Evolutionary conservation across 2,329 filamentous ascomycete species (phyloP), one percentile per base, ranked within the genome.

Genomic region (Fulvia fulva): DNA sequence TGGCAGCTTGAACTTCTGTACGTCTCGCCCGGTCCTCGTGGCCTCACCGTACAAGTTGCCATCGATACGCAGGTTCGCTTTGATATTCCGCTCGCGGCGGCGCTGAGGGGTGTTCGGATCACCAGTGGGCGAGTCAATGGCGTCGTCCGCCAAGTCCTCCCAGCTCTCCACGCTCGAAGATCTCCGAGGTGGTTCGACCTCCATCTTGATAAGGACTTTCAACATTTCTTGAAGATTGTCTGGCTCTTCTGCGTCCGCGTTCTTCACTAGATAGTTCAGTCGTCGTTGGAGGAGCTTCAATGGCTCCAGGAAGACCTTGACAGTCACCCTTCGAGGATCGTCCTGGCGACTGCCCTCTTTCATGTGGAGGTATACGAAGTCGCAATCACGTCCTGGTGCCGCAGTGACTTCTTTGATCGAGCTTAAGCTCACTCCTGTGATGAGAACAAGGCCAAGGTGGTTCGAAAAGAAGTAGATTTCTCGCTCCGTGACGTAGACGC

Each of bases 401-500:
- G 90, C 90, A 23, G 91, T 97, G 44, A 97, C 90, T 74, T 97
- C 94, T 8, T 86, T 85, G 57, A 99, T 90, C 21, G 83, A 86
- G 55, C 87, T 83, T 57, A 99, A 80, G 55, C 82, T 85, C 52
- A 95, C 84, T 16, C 84, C 84, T 52, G 91, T 93, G 1, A 93
- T 89, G 34, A 96, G 81, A 0, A 97, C 88, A 5, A 99, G 81
- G 5, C 94, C 94, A 72, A 97, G 86, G 70, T 97, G 90, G 69
- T 97, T 89, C 67, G 92, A 95, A 75, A 97, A 99, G 71, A 99
- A 97, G 74, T 96, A 97, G 72, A 99, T 86, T 63, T 92, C 89
- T 61, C 88, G 86, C 0, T 87, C 82, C 0, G 93, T 97, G 59
- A 96, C 87, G 72, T 95, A 99, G 23, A 96, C 86, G 54, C 94